Percentiles rank a stretch among this genome's conserved stretches.
These are phyloP conservation scores for Alternaria hordeiaustralica DNA, from an alignment of 2,329 filamentous ascomycete genomes.

Conservation along the genomic window DNA sequence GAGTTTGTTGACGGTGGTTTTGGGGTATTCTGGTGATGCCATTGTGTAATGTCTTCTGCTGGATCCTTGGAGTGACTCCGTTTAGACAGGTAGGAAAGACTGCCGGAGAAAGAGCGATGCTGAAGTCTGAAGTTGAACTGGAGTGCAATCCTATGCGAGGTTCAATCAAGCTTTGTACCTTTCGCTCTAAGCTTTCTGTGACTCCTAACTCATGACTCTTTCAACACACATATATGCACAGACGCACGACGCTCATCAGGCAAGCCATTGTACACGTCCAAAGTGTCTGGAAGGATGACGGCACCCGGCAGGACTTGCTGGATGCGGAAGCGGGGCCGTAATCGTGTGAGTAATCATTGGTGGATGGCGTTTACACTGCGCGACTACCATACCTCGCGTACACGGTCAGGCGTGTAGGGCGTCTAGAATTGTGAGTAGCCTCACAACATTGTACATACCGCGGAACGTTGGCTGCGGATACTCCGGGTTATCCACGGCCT, in stretches of 20 bases:
- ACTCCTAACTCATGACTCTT: background rate
- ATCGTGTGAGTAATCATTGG: slow-evolving; percentile 9
- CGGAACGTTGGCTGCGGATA: background rate
- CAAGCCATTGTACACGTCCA: background rate
- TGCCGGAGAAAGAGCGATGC: background rate
- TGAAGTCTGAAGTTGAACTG: background rate
- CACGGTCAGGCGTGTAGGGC: background rate
- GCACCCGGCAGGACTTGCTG: slow-evolving; percentile 5
- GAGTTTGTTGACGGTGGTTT: slow-evolving; percentile 38
- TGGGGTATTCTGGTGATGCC: slow-evolving; percentile 29
- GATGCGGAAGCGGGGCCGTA: slow-evolving; percentile 7
- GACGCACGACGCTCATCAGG: background rate
- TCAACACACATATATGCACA: background rate
- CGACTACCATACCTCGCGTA: background rate
- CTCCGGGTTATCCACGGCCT: background rate
- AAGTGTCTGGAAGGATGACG: background rate
- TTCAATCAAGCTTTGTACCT: background rate
- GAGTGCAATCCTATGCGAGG: background rate
- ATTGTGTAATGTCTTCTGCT: background rate
- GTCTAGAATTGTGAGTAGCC: background rate
- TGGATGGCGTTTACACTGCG: background rate
- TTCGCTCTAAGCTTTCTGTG: background rate
- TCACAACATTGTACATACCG: background rate
- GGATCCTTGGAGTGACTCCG: background rate
- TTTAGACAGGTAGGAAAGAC: too few species aligned